Evolutionary conservation across 2,329 filamentous ascomycete species (phyloP).

Genomic region (Westerdykella ornata): DNA sequence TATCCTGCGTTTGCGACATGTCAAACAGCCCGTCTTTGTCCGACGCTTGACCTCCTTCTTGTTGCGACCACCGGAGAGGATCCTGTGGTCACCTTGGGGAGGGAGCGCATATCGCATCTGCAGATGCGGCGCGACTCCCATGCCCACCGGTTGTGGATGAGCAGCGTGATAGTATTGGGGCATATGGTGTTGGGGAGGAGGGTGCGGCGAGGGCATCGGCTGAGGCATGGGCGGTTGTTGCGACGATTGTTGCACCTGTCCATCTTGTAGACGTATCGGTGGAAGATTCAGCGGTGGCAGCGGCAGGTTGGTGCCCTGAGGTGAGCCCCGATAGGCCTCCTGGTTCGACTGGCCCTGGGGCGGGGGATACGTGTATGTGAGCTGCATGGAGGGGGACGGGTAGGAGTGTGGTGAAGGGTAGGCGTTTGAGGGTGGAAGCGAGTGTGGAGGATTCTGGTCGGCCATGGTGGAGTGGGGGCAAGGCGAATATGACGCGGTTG

Average conservation of each 20-base stretch:
- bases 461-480: constrained; percentile 31
- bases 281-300: constrained; percentile 45
- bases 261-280: constrained; percentile 46
- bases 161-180: constrained; percentile 44
- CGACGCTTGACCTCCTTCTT: constrained; percentile 70
- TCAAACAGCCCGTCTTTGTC: constrained; percentile 65
- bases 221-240: constrained; percentile 26
- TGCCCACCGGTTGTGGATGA: constrained; percentile 40
- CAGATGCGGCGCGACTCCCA: constrained; percentile 43
- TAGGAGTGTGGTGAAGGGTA: constrained; percentile 47
- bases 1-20: constrained; percentile 56
- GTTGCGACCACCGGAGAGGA: constrained; percentile 57
- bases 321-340: constrained; percentile 44
- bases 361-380: constrained; percentile 46
- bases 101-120: constrained; percentile 52
- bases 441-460: constrained; percentile 28
- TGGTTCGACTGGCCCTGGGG: constrained; percentile 31
- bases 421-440: constrained; percentile 24
- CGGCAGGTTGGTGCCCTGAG: constrained; percentile 40
- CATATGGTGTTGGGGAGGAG: constrained; percentile 49
- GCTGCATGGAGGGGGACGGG: constrained; percentile 46
- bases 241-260: constrained; percentile 32
- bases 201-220: constrained; percentile 49
- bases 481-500: constrained; percentile 28
- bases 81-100: constrained; percentile 44